A percentile compares a stretch with the other conserved stretches of the same genome.
Conservation (phyloP, 1,139 yeast species). For the Pichia sp. region DNA sequence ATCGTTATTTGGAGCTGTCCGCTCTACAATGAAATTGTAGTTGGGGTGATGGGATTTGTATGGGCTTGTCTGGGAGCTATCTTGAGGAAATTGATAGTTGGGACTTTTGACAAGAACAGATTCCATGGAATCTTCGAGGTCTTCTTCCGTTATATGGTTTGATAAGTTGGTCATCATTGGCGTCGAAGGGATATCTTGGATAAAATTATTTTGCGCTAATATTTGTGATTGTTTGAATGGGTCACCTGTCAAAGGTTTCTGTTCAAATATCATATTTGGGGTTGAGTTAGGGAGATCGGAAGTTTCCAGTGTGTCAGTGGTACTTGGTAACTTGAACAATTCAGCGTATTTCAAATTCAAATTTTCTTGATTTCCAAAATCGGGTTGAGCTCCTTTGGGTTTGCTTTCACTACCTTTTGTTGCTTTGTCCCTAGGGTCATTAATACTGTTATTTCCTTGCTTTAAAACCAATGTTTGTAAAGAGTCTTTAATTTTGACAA, state of each 20-base stretch:
- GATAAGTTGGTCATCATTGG: background rate
- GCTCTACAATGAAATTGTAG: background rate
- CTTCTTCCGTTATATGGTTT: conserved; percentile 3
- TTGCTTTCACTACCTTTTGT: background rate
- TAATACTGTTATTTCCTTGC: background rate
- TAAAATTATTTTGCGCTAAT: background rate
- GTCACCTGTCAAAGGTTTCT: background rate
- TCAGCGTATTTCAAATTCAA: conserved; percentile 3
- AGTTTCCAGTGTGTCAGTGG: conserved; percentile 4
- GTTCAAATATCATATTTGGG: conserved; percentile 4
- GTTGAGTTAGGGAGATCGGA: conserved; percentile 1
- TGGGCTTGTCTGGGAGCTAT: background rate
- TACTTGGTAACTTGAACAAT: background rate
- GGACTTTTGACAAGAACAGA: background rate
- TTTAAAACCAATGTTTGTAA: conserved; percentile 11
- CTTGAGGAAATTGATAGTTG: conserved; percentile 4
- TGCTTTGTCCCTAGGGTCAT: background rate
- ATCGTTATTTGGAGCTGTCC: background rate
- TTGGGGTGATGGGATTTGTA: background rate
- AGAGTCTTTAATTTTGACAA: conserved; percentile 8
- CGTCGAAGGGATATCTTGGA: background rate
- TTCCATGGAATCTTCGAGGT: background rate
- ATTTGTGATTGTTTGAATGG: background rate
- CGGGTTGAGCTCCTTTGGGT: background rate
- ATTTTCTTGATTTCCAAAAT: background rate